Percentiles rank a stretch among this genome's conserved stretches.
phyloP scores from a whole-genome alignment of 768 basidiomycete genomes.

The Porphyrellus cyaneotinctus region DNA sequence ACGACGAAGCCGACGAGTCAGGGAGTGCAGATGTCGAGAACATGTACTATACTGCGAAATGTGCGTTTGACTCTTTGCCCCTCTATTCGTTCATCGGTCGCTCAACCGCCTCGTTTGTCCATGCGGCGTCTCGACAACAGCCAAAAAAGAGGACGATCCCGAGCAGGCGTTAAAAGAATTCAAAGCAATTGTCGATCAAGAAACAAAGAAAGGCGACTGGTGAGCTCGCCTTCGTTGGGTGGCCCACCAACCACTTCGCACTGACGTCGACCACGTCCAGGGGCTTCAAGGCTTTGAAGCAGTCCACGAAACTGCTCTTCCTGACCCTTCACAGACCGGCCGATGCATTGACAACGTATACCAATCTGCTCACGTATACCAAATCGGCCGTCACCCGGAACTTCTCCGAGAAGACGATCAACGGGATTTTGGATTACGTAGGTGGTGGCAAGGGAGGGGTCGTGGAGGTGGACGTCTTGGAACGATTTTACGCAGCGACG shows the following conservation, averaged over 20 bases:
- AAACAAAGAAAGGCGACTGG: conserved; percentile 95
- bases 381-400: conserved; percentile 94
- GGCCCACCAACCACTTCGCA: background rate
- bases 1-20: conserved; percentile 74
- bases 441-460: conserved; percentile 80
- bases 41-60: conserved; percentile 96
- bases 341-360: conserved; percentile 85
- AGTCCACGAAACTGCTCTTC: conserved; percentile 92
- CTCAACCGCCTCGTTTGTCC: background rate
- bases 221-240: conserved; percentile 33
- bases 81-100: background rate
- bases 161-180: conserved; percentile 92
- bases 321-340: conserved; percentile 71
- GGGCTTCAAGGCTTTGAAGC: conserved; percentile 99
- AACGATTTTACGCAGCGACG: conserved; percentile 94
- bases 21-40: conserved; percentile 92
- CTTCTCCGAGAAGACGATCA: conserved; percentile 98
- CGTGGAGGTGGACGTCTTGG: conserved; percentile 81
- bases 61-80: conserved; percentile 43
- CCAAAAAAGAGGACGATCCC: conserved; percentile 91
- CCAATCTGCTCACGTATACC: conserved; percentile 83
- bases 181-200: conserved; percentile 80
- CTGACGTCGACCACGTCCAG: conserved; percentile 37
- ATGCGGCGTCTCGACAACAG: conserved; percentile 35
- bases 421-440: conserved; percentile 96